These are phyloP conservation scores for Beauveria varroae DNA, from an alignment of 2,329 filamentous ascomycete species.

Conservation along the genomic window DNA sequence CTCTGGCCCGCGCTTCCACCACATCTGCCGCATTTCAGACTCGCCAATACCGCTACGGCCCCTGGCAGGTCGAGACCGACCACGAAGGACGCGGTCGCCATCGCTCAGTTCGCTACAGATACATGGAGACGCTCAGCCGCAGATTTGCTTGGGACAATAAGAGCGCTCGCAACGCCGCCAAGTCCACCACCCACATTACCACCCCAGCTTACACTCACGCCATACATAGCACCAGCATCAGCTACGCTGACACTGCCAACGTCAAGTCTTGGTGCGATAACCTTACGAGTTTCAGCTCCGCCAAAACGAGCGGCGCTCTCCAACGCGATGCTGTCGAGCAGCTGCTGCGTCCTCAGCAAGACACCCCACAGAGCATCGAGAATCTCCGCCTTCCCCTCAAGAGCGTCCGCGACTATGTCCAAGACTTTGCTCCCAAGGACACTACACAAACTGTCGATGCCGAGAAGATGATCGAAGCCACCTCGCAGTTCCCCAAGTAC, in stretches of 20 bases:
- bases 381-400: slow-evolving; percentile 25
- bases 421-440: slow-evolving; percentile 16
- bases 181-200: slow-evolving; percentile 18
- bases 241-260: slow-evolving; percentile 29
- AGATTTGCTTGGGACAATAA: slow-evolving; percentile 40
- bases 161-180: slow-evolving; percentile 16
- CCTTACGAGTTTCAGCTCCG: slow-evolving; percentile 28
- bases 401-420: slow-evolving; percentile 27
- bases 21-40: slow-evolving; percentile 2
- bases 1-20: slow-evolving; percentile 9
- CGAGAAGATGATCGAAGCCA: slow-evolving; percentile 19
- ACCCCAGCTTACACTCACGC: slow-evolving; percentile 9
- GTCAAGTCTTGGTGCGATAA: slow-evolving; percentile 30
- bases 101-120: slow-evolving; percentile 36
- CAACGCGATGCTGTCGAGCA: slow-evolving; percentile 38
- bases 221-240: slow-evolving; percentile 27
- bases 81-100: slow-evolving; percentile 38
- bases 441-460: slow-evolving; percentile 11
- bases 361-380: slow-evolving; percentile 17
- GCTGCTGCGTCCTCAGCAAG: slow-evolving; percentile 29
- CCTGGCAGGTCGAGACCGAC: slow-evolving; percentile 23
- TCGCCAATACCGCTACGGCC: slow-evolving; percentile 9
- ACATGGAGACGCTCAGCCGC: slow-evolving; percentile 36
- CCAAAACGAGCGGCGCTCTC: slow-evolving; percentile 36
- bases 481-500: slow-evolving; percentile 23